phyloP scores from a whole-genome alignment of 2,329 filamentous ascomycete genomes.

The Gaeumannomyces sp. region DNA sequence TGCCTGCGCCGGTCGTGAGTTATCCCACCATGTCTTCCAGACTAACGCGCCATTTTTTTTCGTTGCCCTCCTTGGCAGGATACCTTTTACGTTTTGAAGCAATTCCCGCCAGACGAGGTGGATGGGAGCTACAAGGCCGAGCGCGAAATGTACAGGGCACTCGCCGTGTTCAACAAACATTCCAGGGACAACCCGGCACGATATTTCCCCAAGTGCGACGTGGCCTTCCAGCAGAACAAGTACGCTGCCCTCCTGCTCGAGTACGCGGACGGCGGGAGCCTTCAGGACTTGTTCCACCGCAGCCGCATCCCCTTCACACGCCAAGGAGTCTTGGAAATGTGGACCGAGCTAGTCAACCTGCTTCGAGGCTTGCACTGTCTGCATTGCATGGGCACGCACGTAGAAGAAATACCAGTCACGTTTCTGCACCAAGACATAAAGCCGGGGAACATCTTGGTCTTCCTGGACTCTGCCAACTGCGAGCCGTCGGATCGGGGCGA shows the following conservation, averaged over 20 bases:
- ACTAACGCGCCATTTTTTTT: too few relatives aligned
- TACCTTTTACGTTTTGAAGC: neutral
- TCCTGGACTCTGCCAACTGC: neutral
- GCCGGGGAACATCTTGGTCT: conserved; percentile 8
- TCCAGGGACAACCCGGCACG: too few relatives aligned
- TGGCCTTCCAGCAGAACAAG: neutral
- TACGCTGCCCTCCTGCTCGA: conserved; percentile 5
- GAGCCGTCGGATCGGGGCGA: too few relatives aligned
- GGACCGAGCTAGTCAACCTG: neutral
- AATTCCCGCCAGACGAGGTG: neutral
- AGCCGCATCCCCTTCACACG: neutral
- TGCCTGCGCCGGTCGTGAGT: too few relatives aligned
- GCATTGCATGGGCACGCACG: neutral
- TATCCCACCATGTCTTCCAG: too few relatives aligned
- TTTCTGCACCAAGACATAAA: conserved; percentile 7
- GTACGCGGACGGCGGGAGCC: conserved; percentile 8
- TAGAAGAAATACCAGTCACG: neutral
- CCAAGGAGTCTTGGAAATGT: neutral
- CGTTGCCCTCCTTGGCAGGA: neutral
- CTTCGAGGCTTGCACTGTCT: neutral
- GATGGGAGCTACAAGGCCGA: neutral
- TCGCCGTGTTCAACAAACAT: too few relatives aligned
- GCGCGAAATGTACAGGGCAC: too few relatives aligned
- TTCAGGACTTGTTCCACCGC: conserved; percentile 2
- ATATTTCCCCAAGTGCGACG: conserved; percentile 2